Conservation (phyloP, 2,329 filamentous ascomycete genomes). For the Chaetomiaceae sp. region DNA sequence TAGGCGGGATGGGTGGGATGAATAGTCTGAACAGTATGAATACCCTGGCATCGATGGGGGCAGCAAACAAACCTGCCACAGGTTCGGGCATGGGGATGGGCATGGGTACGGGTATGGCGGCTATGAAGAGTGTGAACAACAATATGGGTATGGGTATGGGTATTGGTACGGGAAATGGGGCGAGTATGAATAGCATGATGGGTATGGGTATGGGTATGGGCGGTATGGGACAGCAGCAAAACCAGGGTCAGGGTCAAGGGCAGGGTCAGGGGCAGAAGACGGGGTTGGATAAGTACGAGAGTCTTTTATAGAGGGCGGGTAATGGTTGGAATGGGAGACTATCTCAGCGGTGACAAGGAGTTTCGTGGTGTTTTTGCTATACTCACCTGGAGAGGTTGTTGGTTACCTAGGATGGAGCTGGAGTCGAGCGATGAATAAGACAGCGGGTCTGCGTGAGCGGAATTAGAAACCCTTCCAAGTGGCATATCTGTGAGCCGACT, state of each 20-base stretch:
- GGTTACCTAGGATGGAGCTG: no score
- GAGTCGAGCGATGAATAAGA: no score
- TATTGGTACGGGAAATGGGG: slow-evolving; percentile 27
- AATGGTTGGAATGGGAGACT: neutral
- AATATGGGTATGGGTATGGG: slow-evolving; percentile 30
- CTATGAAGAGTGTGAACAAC: slow-evolving; percentile 23
- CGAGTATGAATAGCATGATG: slow-evolving; percentile 32
- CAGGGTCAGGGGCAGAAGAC: slow-evolving; percentile 38
- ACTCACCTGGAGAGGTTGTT: no score
- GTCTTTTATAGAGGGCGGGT: slow-evolving; percentile 47
- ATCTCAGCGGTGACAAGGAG: no score
- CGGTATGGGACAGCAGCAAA: slow-evolving; percentile 25
- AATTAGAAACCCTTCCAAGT: no score
- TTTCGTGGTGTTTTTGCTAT: no score
- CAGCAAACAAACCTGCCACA: slow-evolving; percentile 5
- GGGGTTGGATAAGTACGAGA: slow-evolving; percentile 65
- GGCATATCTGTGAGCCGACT: no score
- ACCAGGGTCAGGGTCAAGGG: slow-evolving; percentile 28
- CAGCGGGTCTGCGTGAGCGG: no score
- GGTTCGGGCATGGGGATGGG: neutral
- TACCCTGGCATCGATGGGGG: slow-evolving; percentile 12
- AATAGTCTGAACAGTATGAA: slow-evolving; percentile 25
- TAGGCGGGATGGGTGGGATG: slow-evolving; percentile 27
- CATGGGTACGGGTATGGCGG: neutral
- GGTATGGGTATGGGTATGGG: slow-evolving; percentile 26